Percentiles rank a stretch among this genome's conserved stretches.
These are phyloP conservation scores for Exophiala oligosperma DNA, from an alignment of 2,329 filamentous ascomycete genomes.

Conservation along the genomic window DNA sequence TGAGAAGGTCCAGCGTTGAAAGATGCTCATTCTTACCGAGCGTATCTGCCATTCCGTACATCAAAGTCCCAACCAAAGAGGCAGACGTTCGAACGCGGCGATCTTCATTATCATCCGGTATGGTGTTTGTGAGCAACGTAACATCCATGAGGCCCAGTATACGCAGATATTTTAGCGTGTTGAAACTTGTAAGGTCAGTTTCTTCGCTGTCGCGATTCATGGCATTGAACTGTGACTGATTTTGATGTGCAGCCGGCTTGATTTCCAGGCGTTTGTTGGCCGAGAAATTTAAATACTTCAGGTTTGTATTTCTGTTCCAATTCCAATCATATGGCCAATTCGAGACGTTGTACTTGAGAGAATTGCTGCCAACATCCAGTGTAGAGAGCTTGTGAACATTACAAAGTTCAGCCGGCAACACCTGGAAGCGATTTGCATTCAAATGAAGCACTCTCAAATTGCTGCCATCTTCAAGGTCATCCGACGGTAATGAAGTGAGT, in stretches of 20 bases:
- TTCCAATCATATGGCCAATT: slow-evolving; percentile 99
- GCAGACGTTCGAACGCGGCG: slow-evolving; percentile 94
- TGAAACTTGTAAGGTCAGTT: slow-evolving; percentile 85
- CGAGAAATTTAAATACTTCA: slow-evolving; percentile 93
- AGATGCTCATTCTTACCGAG: slow-evolving; percentile 90
- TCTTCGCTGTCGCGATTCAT: slow-evolving; percentile 44
- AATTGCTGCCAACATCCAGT: slow-evolving; percentile 92
- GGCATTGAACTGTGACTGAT: slow-evolving; percentile 57
- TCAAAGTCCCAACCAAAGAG: slow-evolving; percentile 84
- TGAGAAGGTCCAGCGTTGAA: slow-evolving; percentile 92
- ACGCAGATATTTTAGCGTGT: slow-evolving; percentile 75
- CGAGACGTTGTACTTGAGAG: slow-evolving; percentile 95
- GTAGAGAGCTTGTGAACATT: slow-evolving; percentile 90
- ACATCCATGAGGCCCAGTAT: slow-evolving; percentile 97
- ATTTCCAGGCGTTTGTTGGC: slow-evolving; percentile 97
- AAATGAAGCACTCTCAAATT: slow-evolving; percentile 87
- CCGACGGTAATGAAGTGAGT: slow-evolving; percentile 83
- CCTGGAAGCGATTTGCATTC: slow-evolving; percentile 97
- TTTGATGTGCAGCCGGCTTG: slow-evolving; percentile 49
- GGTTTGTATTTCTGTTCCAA: slow-evolving; percentile 96
- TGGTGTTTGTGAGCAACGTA: slow-evolving; percentile 86
- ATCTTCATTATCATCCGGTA: slow-evolving; percentile 94
- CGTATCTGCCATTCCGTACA: slow-evolving; percentile 97
- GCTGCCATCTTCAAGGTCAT: slow-evolving; percentile 89
- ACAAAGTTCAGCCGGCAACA: slow-evolving; percentile 89